A percentile compares a stretch with the other conserved stretches of the same genome.
phyloP scores from a whole-genome alignment of 768 basidiomycete species.

The Podaxis carcinomalis region DNA sequence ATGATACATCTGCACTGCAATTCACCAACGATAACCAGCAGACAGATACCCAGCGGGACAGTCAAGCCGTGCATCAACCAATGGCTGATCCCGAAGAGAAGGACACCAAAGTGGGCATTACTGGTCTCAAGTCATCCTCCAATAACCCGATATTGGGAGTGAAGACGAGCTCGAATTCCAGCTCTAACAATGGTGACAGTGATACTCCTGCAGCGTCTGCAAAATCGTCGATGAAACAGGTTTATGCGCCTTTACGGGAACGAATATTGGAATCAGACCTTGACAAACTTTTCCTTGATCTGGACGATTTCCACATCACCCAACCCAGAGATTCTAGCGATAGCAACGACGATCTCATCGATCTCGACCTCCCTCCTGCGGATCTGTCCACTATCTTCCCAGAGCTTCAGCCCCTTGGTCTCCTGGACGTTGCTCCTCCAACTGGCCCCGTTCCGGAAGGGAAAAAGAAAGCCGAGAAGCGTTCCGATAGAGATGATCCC shows the following conservation, averaged over 20 bases:
- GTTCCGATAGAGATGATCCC: constrained; percentile 63
- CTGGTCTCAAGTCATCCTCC: constrained; percentile 52
- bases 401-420: constrained; percentile 62
- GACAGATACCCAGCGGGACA: not conserved
- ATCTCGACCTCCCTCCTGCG: constrained; percentile 27
- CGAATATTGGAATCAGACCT: constrained; percentile 58
- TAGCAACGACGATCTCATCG: constrained; percentile 19
- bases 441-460: constrained; percentile 23
- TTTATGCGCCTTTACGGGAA: constrained; percentile 58
- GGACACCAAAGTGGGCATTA: constrained; percentile 13
- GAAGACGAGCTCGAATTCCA: constrained; percentile 33
- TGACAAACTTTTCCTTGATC: constrained; percentile 46
- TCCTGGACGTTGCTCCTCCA: constrained; percentile 45
- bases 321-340: constrained; percentile 16
- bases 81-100: constrained; percentile 4
- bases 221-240: constrained; percentile 40
- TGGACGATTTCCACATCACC: constrained; percentile 32
- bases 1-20: constrained; percentile 40
- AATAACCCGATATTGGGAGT: constrained; percentile 49
- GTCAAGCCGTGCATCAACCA: not conserved
- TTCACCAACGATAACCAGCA: not conserved
- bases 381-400: constrained; percentile 77
- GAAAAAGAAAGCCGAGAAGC: constrained; percentile 57
- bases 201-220: constrained; percentile 25
- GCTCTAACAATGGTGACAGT: constrained; percentile 29